phyloP scores from a whole-genome alignment of 176 grass and related monocot species.

The Avena atlantica region DNA sequence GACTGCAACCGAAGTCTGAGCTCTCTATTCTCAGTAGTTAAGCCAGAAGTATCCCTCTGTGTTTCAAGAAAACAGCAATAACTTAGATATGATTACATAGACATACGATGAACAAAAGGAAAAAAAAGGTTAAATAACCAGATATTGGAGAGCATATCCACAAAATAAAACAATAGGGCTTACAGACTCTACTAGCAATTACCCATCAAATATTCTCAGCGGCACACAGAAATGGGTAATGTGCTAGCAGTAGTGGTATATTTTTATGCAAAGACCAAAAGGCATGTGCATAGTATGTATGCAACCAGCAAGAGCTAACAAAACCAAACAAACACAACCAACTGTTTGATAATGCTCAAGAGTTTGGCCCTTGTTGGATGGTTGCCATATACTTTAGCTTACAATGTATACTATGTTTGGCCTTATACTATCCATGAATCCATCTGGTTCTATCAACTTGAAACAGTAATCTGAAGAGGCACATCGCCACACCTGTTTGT shows the following conservation, averaged over 20 bases:
- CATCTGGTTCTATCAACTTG: conserved; percentile 38
- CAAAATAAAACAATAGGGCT: neutral
- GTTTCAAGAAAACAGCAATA: conserved; percentile 46
- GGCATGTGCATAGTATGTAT: neutral
- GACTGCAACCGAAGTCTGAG: conserved; percentile 90
- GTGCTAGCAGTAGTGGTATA: neutral
- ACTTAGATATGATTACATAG: conserved; percentile 27
- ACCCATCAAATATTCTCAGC: conserved; percentile 28
- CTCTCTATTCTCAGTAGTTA: conserved; percentile 95
- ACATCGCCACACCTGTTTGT: conserved; percentile 14
- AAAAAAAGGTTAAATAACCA: neutral
- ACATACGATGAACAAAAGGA: neutral
- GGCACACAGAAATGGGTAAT: conserved; percentile 10
- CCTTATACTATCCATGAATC: conserved; percentile 28
- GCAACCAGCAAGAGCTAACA: neutral
- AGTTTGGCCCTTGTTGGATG: conserved; percentile 9
- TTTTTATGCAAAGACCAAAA: neutral
- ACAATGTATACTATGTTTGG: neutral
- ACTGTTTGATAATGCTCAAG: neutral
- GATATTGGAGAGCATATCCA: conserved; percentile 14
- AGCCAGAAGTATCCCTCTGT: conserved; percentile 88
- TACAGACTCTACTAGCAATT: neutral
- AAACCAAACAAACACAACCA: neutral
- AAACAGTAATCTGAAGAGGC: conserved; percentile 18
- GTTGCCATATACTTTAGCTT: neutral